phyloP scores from a whole-genome alignment of 306 rosid species.

The Lablab purpureus region DNA sequence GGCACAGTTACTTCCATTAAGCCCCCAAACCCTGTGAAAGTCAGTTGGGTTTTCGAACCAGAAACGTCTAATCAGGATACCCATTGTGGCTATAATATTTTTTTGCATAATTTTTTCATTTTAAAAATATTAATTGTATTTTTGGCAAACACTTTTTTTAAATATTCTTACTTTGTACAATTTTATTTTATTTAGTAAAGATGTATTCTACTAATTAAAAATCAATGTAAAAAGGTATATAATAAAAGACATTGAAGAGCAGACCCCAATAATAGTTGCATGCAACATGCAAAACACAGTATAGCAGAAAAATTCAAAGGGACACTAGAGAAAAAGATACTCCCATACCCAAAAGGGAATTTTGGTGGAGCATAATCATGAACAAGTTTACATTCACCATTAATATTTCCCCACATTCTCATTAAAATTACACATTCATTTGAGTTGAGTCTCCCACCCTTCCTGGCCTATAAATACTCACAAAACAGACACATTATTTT shows the following conservation, averaged over 20 bases:
- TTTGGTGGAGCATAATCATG: conserved; percentile 52
- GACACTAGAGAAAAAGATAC: conserved; percentile 39
- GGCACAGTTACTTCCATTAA: background rate
- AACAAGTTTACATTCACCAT: conserved; percentile 40
- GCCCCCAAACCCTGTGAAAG: background rate
- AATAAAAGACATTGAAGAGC: background rate
- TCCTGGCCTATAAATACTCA: conserved; percentile 50
- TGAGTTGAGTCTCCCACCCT: background rate
- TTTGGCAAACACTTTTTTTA: background rate
- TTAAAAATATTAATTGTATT: background rate
- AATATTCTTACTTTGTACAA: background rate
- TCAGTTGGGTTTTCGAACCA: conserved; percentile 54
- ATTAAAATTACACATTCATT: background rate
- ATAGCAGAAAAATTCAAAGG: conserved; percentile 1
- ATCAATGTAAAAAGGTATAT: too few species aligned
- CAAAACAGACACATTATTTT: background rate
- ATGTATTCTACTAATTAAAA: too few species aligned
- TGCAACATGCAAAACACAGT: conserved; percentile 59
- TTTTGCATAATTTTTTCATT: background rate
- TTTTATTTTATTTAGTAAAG: background rate
- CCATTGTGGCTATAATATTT: conserved; percentile 22
- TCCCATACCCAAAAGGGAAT: conserved; percentile 39
- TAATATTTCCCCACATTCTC: conserved; percentile 12
- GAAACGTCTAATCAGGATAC: conserved; percentile 57
- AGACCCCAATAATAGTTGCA: conserved; percentile 46